A percentile compares a stretch with the other conserved stretches of the same genome.
These are phyloP conservation scores for Rubus parviflorus DNA, from an alignment of 306 rosid genomes.

Conservation along the genomic window DNA sequence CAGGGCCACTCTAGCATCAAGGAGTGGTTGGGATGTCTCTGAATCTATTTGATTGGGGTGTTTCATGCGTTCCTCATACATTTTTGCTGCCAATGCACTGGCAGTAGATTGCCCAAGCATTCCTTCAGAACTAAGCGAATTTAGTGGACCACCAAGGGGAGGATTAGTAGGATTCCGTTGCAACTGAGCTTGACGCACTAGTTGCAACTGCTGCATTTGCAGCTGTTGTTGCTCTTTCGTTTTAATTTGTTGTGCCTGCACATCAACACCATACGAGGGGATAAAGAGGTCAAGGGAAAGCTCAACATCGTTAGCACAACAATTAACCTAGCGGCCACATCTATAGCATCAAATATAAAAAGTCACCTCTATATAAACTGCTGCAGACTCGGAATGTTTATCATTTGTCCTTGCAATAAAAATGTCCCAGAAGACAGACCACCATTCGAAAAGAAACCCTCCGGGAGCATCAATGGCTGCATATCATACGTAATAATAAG, in stretches of 20 bases:
- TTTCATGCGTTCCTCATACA: conserved; percentile 89
- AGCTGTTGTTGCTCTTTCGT: conserved; percentile 77
- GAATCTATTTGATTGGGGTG: conserved; percentile 71
- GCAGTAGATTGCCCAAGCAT: conserved; percentile 83
- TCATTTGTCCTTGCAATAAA: conserved; percentile 89
- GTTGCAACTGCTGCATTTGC: conserved; percentile 84
- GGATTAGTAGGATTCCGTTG: conserved; percentile 84
- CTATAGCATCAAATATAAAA: conserved; percentile 9
- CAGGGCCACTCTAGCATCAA: conserved; percentile 87
- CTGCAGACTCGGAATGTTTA: conserved; percentile 92
- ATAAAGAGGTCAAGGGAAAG: conserved; percentile 3
- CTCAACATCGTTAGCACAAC: conserved; percentile 16
- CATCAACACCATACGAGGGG: conserved; percentile 7
- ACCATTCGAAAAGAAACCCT: conserved; percentile 95
- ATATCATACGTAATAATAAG: conserved; percentile 24
- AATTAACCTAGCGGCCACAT: conserved; percentile 9
- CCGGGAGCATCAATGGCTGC: conserved; percentile 99
- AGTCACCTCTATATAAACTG: conserved; percentile 79
- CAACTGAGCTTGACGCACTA: conserved; percentile 84
- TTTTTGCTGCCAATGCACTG: conserved; percentile 83
- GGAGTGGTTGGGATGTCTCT: conserved; percentile 87
- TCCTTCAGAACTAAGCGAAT: conserved; percentile 69
- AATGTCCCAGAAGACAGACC: conserved; percentile 98
- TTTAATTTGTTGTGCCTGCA: conserved; percentile 78
- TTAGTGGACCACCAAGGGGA: conserved; percentile 63